These are phyloP conservation scores for Jamesozyma piceae DNA, from an alignment of 805 yeast species.

Conservation along the genomic window DNA sequence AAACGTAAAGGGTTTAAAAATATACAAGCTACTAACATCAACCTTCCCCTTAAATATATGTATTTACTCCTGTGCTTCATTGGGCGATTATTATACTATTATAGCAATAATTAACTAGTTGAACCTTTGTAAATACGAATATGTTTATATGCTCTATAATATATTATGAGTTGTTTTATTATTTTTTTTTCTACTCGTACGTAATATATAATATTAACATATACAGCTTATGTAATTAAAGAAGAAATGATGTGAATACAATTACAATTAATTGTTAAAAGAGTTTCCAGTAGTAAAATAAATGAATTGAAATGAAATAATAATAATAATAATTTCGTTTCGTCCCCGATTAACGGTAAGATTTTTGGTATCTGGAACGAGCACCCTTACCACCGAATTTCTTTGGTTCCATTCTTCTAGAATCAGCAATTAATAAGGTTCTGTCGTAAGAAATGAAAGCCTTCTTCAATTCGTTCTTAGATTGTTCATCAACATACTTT, in stretches of 20 bases:
- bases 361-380: conserved; percentile 99
- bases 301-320: conserved; percentile 2
- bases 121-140: no score
- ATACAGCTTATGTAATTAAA: conserved; percentile 1
- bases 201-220: conserved; percentile 4
- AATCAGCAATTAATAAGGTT: conserved; percentile 97
- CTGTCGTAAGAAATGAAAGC: conserved; percentile 96
- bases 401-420: conserved; percentile 99
- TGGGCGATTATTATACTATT: no score
- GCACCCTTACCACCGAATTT: conserved; percentile 99
- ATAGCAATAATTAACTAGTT: no score
- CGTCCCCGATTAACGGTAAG: conserved; percentile 77
- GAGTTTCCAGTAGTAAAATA: background rate
- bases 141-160: no score
- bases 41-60: no score
- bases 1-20: no score
- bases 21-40: no score
- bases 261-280: conserved; percentile 1
- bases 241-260: background rate
- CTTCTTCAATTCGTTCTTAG: conserved; percentile 98
- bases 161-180: background rate
- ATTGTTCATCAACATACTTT: conserved; percentile 98
- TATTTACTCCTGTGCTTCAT: no score
- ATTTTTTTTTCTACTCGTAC: conserved; percentile 1
- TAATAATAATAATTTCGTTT: conserved; percentile 1